Evolutionary conservation across 1,284 basidiomycete genomes (phyloP).

Genomic region (Apiotrichum siamense): DNA sequence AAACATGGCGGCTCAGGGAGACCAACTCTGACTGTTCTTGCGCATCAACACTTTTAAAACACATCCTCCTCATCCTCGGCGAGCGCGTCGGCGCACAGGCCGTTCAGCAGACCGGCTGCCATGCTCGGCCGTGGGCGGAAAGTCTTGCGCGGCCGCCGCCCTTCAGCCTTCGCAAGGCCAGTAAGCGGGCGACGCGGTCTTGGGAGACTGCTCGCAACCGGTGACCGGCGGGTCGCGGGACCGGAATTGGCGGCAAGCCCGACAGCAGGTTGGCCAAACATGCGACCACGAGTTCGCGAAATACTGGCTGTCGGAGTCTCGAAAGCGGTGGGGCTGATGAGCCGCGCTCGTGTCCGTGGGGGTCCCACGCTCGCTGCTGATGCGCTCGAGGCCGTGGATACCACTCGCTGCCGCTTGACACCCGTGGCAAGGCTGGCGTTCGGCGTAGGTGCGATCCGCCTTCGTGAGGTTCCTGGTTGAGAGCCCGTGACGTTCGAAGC

Average conservation of each 20-base stretch:
- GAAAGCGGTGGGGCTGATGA: background rate
- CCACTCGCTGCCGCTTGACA: constrained; percentile 17
- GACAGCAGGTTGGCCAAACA: constrained; percentile 10
- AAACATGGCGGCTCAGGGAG: too few species aligned
- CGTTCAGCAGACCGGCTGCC: constrained; percentile 9
- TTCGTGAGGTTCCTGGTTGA: constrained; percentile 10
- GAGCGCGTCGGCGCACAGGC: background rate
- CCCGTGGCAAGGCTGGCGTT: background rate
- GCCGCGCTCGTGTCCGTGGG: constrained; percentile 1
- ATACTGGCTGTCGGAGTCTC: constrained; percentile 1
- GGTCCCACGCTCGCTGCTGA: constrained; percentile 4
- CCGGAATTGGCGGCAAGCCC: constrained; percentile 2
- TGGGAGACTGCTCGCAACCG: constrained; percentile 5
- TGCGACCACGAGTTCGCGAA: background rate
- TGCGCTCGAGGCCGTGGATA: constrained; percentile 2
- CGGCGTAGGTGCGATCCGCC: constrained; percentile 40
- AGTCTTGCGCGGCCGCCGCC: constrained; percentile 57
- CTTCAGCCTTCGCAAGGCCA: constrained; percentile 56
- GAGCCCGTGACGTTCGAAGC: constrained; percentile 3
- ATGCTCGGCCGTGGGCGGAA: constrained; percentile 47
- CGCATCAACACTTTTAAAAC: too few species aligned
- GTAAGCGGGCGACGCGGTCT: constrained; percentile 9
- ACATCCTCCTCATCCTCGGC: constrained; percentile 21
- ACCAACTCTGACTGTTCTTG: too few species aligned
- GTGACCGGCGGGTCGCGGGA: background rate